Conservation (phyloP, 2,329 filamentous ascomycete genomes). For the Fusarium paranaense region DNA sequence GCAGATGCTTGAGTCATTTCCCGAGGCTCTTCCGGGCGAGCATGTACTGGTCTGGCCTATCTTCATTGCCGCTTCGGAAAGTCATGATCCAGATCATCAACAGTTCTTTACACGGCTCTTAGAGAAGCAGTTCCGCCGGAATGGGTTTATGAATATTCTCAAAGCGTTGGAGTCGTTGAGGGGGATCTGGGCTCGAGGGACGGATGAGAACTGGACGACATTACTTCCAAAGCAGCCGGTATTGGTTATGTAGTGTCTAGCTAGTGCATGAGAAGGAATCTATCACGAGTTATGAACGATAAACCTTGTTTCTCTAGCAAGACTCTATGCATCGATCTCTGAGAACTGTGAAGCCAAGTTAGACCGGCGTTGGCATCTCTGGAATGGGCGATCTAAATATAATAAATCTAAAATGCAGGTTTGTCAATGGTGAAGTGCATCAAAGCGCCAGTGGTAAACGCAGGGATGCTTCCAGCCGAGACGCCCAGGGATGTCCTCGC, state of each 20-base stretch:
- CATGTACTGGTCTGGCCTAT: slow-evolving; percentile 42
- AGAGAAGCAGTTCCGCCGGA: slow-evolving; percentile 26
- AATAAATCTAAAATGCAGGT: neutral
- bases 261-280: neutral
- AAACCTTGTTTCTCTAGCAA: neutral
- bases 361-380: neutral
- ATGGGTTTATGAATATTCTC: slow-evolving; percentile 38
- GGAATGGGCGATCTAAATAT: neutral
- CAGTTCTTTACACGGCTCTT: slow-evolving; percentile 32
- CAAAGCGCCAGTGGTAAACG: neutral
- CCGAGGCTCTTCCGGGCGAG: slow-evolving; percentile 26
- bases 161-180: slow-evolving; percentile 35
- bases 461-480: neutral
- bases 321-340: neutral
- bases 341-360: neutral
- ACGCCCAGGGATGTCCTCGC: neutral
- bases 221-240: slow-evolving; percentile 34
- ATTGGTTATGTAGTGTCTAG: slow-evolving; percentile 38
- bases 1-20: slow-evolving; percentile 33
- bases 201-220: slow-evolving; percentile 33
- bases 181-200: slow-evolving; percentile 30
- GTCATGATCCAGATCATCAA: slow-evolving; percentile 30
- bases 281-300: neutral
- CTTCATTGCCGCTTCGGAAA: slow-evolving; percentile 41
- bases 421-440: neutral